phyloP scores from a whole-genome alignment of 1,139 yeast species.

The Pichia sp. region DNA sequence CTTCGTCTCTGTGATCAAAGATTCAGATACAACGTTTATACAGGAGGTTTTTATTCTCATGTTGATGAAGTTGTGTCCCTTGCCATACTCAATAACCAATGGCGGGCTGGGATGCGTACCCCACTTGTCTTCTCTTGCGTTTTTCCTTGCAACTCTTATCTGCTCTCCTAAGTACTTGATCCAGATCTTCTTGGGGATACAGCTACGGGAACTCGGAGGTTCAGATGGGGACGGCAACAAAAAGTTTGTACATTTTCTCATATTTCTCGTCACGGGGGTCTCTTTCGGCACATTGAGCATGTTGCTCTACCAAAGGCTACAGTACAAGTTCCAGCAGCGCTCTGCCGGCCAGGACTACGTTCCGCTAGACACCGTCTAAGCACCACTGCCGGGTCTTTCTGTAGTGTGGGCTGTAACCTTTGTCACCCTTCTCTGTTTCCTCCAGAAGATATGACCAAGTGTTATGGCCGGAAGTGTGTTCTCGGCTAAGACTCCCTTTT shows the following conservation, averaged over 20 bases:
- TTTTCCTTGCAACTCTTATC: conserved; percentile 63
- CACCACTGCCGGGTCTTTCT: too few species aligned
- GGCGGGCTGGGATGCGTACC: conserved; percentile 91
- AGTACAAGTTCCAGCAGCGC: conserved; percentile 36
- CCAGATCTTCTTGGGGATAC: conserved; percentile 76
- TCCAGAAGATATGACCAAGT: background rate
- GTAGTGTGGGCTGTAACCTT: too few species aligned
- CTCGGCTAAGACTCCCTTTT: background rate
- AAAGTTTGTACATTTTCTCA: conserved; percentile 56
- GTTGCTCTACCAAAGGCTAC: conserved; percentile 53
- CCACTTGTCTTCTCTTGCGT: conserved; percentile 56
- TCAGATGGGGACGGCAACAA: conserved; percentile 37
- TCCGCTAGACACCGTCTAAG: background rate
- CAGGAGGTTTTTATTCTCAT: conserved; percentile 59
- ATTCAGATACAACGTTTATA: conserved; percentile 45
- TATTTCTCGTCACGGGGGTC: conserved; percentile 54
- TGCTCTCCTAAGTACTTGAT: conserved; percentile 79
- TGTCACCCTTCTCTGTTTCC: background rate
- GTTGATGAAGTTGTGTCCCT: conserved; percentile 78
- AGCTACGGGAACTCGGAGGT: conserved; percentile 67
- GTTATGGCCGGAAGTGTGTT: too few species aligned
- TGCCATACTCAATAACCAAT: conserved; percentile 87
- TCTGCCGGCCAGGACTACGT: background rate
- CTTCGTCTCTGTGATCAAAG: conserved; percentile 64
- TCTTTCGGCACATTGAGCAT: conserved; percentile 65